Percentiles rank a stretch among this genome's conserved stretches.
Evolutionary conservation across 305 asterid genomes (phyloP).

Genomic region (Fraxinus paxiana): DNA sequence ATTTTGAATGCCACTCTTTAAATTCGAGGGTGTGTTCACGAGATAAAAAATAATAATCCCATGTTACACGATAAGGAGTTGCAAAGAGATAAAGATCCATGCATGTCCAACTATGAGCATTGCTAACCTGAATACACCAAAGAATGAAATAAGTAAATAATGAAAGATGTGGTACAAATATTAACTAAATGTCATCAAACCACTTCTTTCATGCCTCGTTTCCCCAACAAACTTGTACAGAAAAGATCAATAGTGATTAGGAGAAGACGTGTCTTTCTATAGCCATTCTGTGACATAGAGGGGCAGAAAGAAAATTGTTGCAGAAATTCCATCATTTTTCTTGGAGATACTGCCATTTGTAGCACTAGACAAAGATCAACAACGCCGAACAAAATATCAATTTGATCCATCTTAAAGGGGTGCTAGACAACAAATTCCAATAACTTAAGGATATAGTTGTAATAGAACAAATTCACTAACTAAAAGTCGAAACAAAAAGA

Average conservation of each 20-base stretch:
- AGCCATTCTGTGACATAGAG: not conserved
- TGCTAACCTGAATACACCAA: conserved; percentile 42
- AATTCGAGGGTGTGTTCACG: conserved; percentile 84
- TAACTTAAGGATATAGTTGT: not conserved
- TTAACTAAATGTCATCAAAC: not conserved
- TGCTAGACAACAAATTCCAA: not conserved
- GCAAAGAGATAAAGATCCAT: conserved; percentile 88
- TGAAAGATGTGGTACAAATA: not conserved
- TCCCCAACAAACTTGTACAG: not conserved
- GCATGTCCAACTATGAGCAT: conserved; percentile 90
- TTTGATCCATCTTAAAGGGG: not conserved
- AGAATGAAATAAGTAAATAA: not conserved
- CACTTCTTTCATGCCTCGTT: not conserved
- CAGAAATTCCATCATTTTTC: not conserved
- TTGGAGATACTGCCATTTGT: not conserved
- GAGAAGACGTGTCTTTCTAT: not conserved
- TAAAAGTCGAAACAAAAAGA: not conserved
- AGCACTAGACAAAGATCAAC: not conserved
- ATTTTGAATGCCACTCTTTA: conserved; percentile 79
- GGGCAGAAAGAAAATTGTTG: not conserved
- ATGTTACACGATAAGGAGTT: conserved; percentile 88
- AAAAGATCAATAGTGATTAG: not conserved
- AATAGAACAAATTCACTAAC: not conserved
- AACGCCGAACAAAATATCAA: not conserved
- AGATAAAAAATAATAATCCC: conserved; percentile 81